Base-by-base conservation (phyloP, 2,329 filamentous ascomycete genomes). In the Cladobotryum mycophilum region DNA sequence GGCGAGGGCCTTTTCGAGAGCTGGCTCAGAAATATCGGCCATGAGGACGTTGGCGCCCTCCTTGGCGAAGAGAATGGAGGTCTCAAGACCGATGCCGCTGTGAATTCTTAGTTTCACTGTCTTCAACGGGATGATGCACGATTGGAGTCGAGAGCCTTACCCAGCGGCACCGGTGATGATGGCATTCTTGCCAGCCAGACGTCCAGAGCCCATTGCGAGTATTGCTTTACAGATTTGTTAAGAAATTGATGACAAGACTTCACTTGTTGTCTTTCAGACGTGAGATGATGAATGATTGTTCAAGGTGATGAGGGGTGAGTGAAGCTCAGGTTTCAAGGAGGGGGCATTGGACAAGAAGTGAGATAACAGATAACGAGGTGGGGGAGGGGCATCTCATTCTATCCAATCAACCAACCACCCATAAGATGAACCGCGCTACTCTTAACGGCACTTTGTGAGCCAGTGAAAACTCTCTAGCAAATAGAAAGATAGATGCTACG, bases 21-120 rank as follows among this genome's bases (percentile, higher is more conserved):
- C 88, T 5, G 84, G 81, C 41, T 76, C 80, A 4, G 89, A 92
- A 60, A 95, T 89, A 64, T 96, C 91, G 54, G 86, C 81, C 81
- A 96, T 84, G 58, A 96, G 74, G 51, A 96, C 82, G 55, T 81
- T 86, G 63, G 89, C 91, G 55, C 90, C 91, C 74, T 96, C 91
- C 57, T 86, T 86, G 53, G 85, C 86, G 64, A 96, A 95, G 53
- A 96, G 86, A 59, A 96, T 91, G 50, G 81, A 81, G 2, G 91
- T 96, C 74, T 96, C 90, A 45, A 96, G 86, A 58, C 91, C 91
- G 64, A 96, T 96, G 64, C 91, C 91, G 64, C 91, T 91, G 63
- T 18, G 15, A 7, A 36, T 7, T 6, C 48, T 61, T 37, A 55
- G 55, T 9, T 33, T 15, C 45, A 17, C 13, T n/a, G 9, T 30